These are phyloP conservation scores for Amorphotheca resinae DNA, from an alignment of 495 filamentous ascomycete species.

Conservation along the genomic window DNA sequence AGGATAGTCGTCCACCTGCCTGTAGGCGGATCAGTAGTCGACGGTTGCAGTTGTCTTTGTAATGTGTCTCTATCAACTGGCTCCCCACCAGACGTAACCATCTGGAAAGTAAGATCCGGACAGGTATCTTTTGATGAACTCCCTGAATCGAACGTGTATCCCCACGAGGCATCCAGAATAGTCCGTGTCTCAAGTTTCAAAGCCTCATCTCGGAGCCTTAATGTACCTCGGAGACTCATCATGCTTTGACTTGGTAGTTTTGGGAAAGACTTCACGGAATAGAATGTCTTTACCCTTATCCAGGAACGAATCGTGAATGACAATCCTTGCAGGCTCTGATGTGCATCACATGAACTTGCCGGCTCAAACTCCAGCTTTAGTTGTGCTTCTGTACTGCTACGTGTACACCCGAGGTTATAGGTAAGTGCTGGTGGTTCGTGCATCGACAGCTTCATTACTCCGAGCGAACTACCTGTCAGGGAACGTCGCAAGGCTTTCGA, in stretches of 20 bases:
- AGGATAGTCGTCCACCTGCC: conserved; percentile 1
- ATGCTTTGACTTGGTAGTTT: conserved; percentile 2
- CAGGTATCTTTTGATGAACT: not conserved
- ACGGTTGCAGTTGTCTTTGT: not conserved
- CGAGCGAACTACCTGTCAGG: not conserved
- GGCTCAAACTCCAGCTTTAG: conserved; percentile 1
- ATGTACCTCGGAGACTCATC: not conserved
- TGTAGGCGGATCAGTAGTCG: not conserved
- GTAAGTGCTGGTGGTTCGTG: not conserved
- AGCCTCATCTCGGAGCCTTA: conserved; percentile 1
- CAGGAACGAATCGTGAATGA: not conserved
- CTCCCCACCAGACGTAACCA: not conserved
- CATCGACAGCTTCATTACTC: conserved; percentile 1
- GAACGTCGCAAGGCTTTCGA: conserved; percentile 1
- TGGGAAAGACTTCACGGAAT: conserved; percentile 3
- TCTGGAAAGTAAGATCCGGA: not conserved
- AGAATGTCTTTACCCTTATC: conserved; percentile 5
- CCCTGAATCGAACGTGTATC: not conserved
- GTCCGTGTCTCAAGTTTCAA: not conserved
- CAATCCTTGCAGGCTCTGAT: conserved; percentile 1
- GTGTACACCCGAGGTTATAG: not conserved
- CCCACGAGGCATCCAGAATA: conserved; percentile 1
- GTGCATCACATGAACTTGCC: not conserved
- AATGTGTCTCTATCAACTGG: not conserved
- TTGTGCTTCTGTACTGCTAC: not conserved